phyloP scores from a whole-genome alignment of 2,329 filamentous ascomycete species.

The Fusarium tuaranense region DNA sequence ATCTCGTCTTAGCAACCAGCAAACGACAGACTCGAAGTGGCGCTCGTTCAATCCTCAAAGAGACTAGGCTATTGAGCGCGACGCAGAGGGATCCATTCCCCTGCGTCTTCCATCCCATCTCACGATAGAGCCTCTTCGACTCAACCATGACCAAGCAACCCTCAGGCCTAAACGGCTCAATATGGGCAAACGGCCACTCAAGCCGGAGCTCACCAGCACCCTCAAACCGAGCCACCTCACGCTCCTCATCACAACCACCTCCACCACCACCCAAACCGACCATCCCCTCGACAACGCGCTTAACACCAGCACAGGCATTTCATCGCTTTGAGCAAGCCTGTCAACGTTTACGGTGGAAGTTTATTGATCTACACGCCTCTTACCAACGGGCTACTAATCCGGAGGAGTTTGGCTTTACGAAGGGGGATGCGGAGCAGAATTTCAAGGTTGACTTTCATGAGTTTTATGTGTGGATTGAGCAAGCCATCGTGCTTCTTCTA shows the following conservation, averaged over 20 bases:
- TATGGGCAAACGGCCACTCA: conserved; percentile 39
- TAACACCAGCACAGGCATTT: conserved; percentile 57
- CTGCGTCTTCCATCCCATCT: background rate
- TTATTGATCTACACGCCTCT: conserved; percentile 67
- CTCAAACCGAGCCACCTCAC: conserved; percentile 22
- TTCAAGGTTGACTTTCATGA: conserved; percentile 85
- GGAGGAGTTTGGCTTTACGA: conserved; percentile 48
- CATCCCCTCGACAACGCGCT: conserved; percentile 12
- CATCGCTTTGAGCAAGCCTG: conserved; percentile 71
- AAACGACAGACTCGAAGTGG: background rate
- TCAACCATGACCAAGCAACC: conserved; percentile 31
- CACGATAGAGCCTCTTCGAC: background rate
- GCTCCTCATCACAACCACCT: conserved; percentile 24
- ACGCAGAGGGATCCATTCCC: background rate
- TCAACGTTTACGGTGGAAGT: conserved; percentile 72
- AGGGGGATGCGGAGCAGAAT: conserved; percentile 69
- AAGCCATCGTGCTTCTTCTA: conserved; percentile 76
- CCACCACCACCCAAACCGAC: background rate
- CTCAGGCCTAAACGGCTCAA: conserved; percentile 38
- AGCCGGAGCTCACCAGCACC: conserved; percentile 2
- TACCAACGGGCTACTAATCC: conserved; percentile 64
- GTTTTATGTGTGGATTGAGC: conserved; percentile 79
- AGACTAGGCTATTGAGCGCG: background rate
- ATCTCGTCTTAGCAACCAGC: background rate
- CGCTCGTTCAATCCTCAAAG: background rate